Percentiles rank a stretch among this genome's conserved stretches.
Evolutionary conservation across 2,329 filamentous ascomycete genomes (phyloP).

Genomic region (Botrytis medusae): DNA sequence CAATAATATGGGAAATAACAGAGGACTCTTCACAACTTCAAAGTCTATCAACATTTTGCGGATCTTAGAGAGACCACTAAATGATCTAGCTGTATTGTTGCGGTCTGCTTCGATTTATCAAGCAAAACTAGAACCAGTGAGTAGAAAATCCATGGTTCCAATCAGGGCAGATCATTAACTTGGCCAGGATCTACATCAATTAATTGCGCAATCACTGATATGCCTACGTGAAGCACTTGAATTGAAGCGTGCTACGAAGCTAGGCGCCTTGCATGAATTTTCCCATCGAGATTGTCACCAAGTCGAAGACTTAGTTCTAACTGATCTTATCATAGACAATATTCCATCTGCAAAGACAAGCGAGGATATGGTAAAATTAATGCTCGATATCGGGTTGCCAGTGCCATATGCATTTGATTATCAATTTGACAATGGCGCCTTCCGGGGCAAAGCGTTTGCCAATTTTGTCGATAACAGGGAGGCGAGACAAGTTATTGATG

Average conservation of each 20-base stretch:
- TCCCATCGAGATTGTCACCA: neutral
- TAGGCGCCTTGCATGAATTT: neutral
- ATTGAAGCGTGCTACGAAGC: neutral
- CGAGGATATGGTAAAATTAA: conserved; percentile 86
- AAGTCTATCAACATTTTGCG: neutral
- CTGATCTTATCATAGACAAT: conserved; percentile 98
- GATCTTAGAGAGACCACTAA: neutral
- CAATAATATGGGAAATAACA: neutral
- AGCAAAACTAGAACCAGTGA: neutral
- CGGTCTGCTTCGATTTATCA: neutral
- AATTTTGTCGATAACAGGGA: conserved; percentile 97
- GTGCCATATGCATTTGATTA: conserved; percentile 99
- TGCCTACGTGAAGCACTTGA: neutral
- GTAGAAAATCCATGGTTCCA: neutral
- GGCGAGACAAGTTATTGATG: conserved; percentile 86
- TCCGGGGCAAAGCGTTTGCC: conserved; percentile 91
- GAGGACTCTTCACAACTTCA: neutral
- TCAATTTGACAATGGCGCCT: conserved; percentile 97
- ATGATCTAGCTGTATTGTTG: neutral
- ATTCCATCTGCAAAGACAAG: conserved; percentile 98
- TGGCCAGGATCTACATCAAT: neutral
- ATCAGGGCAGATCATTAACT: neutral
- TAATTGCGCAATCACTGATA: neutral
- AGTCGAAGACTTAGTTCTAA: conserved; percentile 85
- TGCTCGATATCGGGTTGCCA: conserved; percentile 90